Evolutionary conservation across 306 rosid species (phyloP), one percentile per base, ranked within the genome.

Genomic region (Fragaria ananassa): DNA sequence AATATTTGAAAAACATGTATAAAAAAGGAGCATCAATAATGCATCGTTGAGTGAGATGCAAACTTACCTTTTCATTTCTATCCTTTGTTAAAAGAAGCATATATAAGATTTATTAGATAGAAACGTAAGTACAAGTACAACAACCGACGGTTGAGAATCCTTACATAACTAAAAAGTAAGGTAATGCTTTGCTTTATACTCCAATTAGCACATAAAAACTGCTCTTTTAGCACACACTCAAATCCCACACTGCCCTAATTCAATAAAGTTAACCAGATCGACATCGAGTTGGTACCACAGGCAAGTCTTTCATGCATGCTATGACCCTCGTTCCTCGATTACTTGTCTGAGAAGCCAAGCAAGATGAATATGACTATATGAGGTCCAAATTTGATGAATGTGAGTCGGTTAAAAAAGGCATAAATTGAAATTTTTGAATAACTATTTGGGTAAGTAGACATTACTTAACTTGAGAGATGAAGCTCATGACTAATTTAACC

Each of bases 321-420:
- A 61, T 6, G 41, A 61, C 19, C 67, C 10, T 17, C 44, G n/a
- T 29, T 8, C 39, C 39, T 8, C 2, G 23, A 17, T 34, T 34
- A 63, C 69, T 63, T 63, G 69, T 17, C 5, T 8, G 45, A 35
- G 69, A 63, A 34, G 37, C 69, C 45, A 63, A 63, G 69, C 46
- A 63, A 60, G 64, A 62, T 31, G 15, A 13, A 8, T 13, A n/a
- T 29, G 31, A 29, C 31, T 2, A 29, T 29, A 29, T 31, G 68
- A 62, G 21, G 21, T 31, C 44, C 41, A 31, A 62, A 13, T 0
- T 2, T 64, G 69, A 64, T 64, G 69, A 64, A 64, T 17, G 69
- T 34, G 69, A 61, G 41, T 29, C 41, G 1, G 67, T 27, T 12
- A 60, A 14, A 60, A 60, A 29, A 58, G 12, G 67, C 67, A 61